Evolutionary conservation across 2,329 filamentous ascomycete genomes (phyloP).

Genomic region (Helicocarpus griseus): DNA sequence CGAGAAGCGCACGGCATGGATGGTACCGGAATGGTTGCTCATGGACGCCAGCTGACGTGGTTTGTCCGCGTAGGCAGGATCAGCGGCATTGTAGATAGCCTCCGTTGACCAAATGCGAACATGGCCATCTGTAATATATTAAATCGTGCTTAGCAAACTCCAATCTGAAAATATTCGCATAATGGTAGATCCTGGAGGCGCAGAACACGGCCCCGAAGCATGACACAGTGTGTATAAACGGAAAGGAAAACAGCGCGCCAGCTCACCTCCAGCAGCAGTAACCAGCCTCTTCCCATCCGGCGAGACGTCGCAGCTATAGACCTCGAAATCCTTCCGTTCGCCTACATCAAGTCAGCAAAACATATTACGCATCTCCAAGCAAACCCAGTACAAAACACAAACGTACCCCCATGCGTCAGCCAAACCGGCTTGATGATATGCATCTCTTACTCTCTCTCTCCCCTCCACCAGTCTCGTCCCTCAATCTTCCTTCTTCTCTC

Average conservation of each 20-base stretch:
- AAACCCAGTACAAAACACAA: slow-evolving; percentile 8
- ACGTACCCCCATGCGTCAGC: slow-evolving; percentile 80
- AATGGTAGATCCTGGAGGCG: too few species aligned
- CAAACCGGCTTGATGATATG: slow-evolving; percentile 89
- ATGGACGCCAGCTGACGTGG: slow-evolving; percentile 94
- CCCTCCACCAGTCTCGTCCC: background rate
- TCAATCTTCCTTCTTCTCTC: background rate
- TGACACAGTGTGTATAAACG: too few species aligned
- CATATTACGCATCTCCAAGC: background rate
- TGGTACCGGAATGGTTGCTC: slow-evolving; percentile 96
- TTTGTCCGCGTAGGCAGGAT: slow-evolving; percentile 58
- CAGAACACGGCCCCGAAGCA: too few species aligned
- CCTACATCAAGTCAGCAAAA: slow-evolving; percentile 38
- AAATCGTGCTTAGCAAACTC: background rate
- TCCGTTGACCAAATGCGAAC: slow-evolving; percentile 98
- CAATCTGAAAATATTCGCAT: too few species aligned
- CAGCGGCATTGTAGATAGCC: slow-evolving; percentile 71
- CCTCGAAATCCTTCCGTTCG: slow-evolving; percentile 96
- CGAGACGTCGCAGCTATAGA: slow-evolving; percentile 96
- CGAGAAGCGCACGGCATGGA: slow-evolving; percentile 94
- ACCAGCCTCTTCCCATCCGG: slow-evolving; percentile 86
- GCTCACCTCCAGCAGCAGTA: slow-evolving; percentile 80
- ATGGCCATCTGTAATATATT: slow-evolving; percentile 62
- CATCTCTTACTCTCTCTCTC: slow-evolving; percentile 40
- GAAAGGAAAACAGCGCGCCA: background rate